Evolutionary conservation across 352 stramenopile species (phyloP), one percentile per base, ranked within the genome.

Genomic region (Phytophthora sp.): DNA sequence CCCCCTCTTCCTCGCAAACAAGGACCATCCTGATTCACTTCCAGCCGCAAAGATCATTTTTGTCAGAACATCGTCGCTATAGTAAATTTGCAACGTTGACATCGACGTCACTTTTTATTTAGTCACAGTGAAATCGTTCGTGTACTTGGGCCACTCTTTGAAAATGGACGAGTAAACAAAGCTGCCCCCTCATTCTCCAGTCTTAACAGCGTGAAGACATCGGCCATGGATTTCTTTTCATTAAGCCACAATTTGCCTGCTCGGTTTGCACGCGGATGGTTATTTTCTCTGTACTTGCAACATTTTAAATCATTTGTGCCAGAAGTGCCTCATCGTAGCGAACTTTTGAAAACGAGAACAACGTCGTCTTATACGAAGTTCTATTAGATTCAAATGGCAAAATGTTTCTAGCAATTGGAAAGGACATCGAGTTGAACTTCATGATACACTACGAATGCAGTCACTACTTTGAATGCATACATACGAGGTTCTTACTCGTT

Each of bases 151-250:
- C 57, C 57, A 66, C 20, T 36, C 24, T 3, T 18, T 4, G 16
- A 66, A 66, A 53, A 3, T 13, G 58, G 47, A 15, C 38, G 59
- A 4, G 36, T 46, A 20, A 66, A 60, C 2, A 65, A 11, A 9
- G 41, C 16, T 16, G 38, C 27, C 2, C 31, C 27, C 8, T 47
- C 36, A 7, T 53, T 38, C n/a, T 44, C n/a, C 8, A 66, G 58
- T 23, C 47, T 38, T 38, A 66, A 33, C 21, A 57, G 21, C 1
- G n/a, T 39, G 21, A 66, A 58, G 12, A 58, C 21, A 7, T 51
- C 36, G 3, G 24, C 7, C 1, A 38, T 26, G 0, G 36, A 16
- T 18, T 52, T 39, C 7, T n/a, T 36, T 12, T 18, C 7, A 7
- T 16, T 20, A 12, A 65, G 9, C 57, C 57, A 65, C 15, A 36